Percentiles rank a stretch among this genome's conserved stretches.
Evolutionary conservation across 306 rosid genomes (phyloP).

Genomic region (Rosa persica): DNA sequence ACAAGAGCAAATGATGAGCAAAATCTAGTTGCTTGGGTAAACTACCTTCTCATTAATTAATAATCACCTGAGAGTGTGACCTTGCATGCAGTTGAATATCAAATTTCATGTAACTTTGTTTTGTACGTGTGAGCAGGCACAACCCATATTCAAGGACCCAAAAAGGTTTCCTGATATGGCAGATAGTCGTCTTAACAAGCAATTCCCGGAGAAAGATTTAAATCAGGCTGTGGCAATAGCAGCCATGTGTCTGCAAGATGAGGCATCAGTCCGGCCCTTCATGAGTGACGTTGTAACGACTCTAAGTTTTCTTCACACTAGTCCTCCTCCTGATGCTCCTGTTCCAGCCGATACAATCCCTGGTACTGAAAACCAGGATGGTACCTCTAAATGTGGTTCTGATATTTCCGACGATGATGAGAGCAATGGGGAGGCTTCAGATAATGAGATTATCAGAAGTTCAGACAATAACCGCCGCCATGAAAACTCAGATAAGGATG

Average conservation of each 20-base stretch:
- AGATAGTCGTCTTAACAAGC: conserved; percentile 53
- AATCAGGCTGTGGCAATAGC: conserved; percentile 90
- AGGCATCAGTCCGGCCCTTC: conserved; percentile 78
- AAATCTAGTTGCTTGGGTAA: conserved; percentile 90
- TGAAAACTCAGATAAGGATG: conserved; percentile 7
- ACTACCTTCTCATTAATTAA: background rate
- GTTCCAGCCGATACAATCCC: conserved; percentile 8
- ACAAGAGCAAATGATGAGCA: conserved; percentile 66
- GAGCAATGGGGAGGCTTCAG: conserved; percentile 14
- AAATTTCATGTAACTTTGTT: background rate
- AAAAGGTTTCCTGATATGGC: conserved; percentile 73
- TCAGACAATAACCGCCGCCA: background rate
- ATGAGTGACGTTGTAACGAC: conserved; percentile 81
- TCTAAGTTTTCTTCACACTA: conserved; percentile 64
- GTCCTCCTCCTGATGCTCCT: conserved; percentile 40
- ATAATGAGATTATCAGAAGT: conserved; percentile 23
- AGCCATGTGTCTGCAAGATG: conserved; percentile 95
- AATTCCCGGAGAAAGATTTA: conserved; percentile 78
- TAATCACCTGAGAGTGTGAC: background rate
- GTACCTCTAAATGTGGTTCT: background rate
- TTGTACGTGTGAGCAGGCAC: conserved; percentile 54
- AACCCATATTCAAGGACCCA: conserved; percentile 70
- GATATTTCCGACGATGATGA: conserved; percentile 16
- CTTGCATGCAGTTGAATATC: background rate
- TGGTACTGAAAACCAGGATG: background rate